Evolutionary conservation across 331 rosid species (phyloP), one percentile per base, ranked within the genome.

Genomic region (Acacia concinna): DNA sequence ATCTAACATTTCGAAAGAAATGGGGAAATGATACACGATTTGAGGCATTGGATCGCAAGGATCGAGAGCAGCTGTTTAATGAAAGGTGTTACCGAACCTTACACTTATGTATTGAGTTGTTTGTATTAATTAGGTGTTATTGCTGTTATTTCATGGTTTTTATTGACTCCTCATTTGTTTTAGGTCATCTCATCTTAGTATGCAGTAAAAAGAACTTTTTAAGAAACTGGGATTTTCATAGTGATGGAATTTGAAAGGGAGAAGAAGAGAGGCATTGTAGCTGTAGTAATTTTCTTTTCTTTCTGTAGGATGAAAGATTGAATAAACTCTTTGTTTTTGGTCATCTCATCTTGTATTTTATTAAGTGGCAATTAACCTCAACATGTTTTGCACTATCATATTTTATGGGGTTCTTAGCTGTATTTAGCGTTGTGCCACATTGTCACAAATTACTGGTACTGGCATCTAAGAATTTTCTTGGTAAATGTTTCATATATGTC

Each of bases 1-100:
- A 90, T 84, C 97, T 88, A 63, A 75, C 85, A 78, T 89, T 93
- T 47, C 88, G 90, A 77, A 93, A 90, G 94, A 93, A 88, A 90
- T 96, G 98, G 97, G 97, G 92, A 71, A 83, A 81, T 67, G 99
- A 96, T 86, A 84, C 88, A n/a, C 90, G 99, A 72, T 93, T 93
- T 89, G 89, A 90, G 86, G 96, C 89, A 54, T 84, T 96, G 88
- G 98, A 96, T 77, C 98, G 97, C 90, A 96, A 90, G 85, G 99
- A 96, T 54, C 92, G 92, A 56, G 97, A 96, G 88, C 88, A 93
- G 74, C 83, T 96, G 67, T 86, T 96, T 81, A 93, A 84, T 73
- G 99, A 96, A 86, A 96, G 99, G 99, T 95, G 85, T 83, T 76
- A 32, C 83, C 40, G 74, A 31, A 49, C 46, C 59, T 77, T 67